Evolutionary conservation across 2,329 filamentous ascomycete genomes (phyloP).

Genomic region (Trematosphaeria pertusa): DNA sequence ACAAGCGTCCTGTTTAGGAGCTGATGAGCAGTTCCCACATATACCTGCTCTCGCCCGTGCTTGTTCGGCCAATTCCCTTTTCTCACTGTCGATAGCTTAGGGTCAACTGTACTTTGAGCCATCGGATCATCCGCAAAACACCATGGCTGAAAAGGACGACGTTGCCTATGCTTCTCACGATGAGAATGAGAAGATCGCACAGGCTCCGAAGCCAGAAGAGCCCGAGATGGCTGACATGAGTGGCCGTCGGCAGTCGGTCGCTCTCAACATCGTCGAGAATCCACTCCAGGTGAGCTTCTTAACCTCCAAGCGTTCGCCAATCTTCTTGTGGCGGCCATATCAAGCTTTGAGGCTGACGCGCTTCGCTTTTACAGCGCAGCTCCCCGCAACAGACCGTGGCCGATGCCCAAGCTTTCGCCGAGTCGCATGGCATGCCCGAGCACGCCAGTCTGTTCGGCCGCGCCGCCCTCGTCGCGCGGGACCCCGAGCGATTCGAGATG

Average conservation of each 20-base stretch:
- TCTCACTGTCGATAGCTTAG: no score
- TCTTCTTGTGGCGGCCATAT: conserved; percentile 23
- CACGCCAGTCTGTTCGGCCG: conserved; percentile 67
- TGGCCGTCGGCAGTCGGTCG: conserved; percentile 49
- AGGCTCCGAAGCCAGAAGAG: no score
- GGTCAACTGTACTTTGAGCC: no score
- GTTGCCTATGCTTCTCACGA: not conserved
- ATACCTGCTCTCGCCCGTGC: no score
- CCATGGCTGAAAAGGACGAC: conserved; percentile 7
- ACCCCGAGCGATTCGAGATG: conserved; percentile 68
- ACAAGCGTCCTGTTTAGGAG: no score
- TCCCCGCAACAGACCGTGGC: conserved; percentile 58
- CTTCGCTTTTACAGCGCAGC: conserved; percentile 53
- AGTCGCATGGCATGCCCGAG: conserved; percentile 64
- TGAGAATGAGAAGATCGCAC: conserved; percentile 1
- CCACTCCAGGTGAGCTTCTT: conserved; percentile 50
- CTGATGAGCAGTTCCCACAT: no score
- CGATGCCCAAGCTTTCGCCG: conserved; percentile 68
- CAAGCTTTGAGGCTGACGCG: conserved; percentile 42
- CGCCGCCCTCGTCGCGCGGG: conserved; percentile 77
- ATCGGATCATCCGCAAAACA: not conserved
- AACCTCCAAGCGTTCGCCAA: conserved; percentile 12
- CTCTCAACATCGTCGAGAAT: conserved; percentile 57
- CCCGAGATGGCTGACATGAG: conserved; percentile 16
- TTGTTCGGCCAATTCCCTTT: no score